phyloP scores from a whole-genome alignment of 208 protist species.

The Crithidia acanthocephali region DNA sequence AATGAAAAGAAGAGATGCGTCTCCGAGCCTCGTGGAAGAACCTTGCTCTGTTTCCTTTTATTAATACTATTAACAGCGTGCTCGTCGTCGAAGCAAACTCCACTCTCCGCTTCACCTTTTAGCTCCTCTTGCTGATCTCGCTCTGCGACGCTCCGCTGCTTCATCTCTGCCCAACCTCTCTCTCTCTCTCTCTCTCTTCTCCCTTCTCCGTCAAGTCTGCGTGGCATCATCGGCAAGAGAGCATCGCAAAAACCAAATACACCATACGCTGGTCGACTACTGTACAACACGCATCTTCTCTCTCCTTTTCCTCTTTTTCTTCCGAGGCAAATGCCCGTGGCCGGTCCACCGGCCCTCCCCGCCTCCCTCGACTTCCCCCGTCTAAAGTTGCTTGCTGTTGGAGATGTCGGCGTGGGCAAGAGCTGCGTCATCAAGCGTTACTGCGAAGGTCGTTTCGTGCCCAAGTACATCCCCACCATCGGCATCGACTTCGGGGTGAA shows the following conservation, averaged over 20 bases:
- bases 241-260: no score
- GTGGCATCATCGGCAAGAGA: no score
- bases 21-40: neutral
- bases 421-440: constrained; percentile 97
- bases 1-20: neutral
- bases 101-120: no score
- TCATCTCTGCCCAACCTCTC: no score
- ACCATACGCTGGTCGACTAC: no score
- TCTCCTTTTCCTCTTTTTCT: neutral
- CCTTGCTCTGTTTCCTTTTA: neutral
- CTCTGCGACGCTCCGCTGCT: no score
- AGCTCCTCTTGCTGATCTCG: no score
- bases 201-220: no score
- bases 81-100: no score
- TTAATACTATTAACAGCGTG: no score
- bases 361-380: constrained; percentile 53
- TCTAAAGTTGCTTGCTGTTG: constrained; percentile 93
- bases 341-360: constrained; percentile 14
- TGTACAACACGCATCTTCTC: neutral
- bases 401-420: constrained; percentile 92
- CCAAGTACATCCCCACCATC: constrained; percentile 97
- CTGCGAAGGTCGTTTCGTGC: constrained; percentile 96
- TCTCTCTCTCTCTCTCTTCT: no score
- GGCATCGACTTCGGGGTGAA: constrained; percentile 98
- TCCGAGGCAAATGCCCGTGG: neutral